Conservation (phyloP, 2,329 filamentous ascomycete genomes). For the Proliferodiscus dingleyae region DNA sequence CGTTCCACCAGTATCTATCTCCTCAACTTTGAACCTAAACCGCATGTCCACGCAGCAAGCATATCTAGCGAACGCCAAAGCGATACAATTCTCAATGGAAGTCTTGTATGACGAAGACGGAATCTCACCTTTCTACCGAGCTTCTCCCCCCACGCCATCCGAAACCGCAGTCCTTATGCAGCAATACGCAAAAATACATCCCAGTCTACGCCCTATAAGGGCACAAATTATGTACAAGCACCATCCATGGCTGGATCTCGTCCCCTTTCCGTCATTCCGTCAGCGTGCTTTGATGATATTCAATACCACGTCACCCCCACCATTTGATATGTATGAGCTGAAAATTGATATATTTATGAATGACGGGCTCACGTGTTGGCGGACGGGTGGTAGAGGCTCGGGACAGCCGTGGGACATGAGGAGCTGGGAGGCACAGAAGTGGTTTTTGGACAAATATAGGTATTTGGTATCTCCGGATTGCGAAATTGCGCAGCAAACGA, state of each 20-base stretch:
- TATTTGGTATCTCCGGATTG: slow-evolving; percentile 19
- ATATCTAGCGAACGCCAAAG: background rate
- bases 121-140: background rate
- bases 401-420: slow-evolving; percentile 34
- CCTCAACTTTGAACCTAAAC: background rate
- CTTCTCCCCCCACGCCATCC: too few relatives aligned
- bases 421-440: slow-evolving; percentile 23
- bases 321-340: slow-evolving; percentile 7
- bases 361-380: slow-evolving; percentile 19
- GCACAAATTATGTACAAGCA: slow-evolving; percentile 29
- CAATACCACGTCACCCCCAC: slow-evolving; percentile 1
- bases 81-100: background rate
- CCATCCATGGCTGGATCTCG: slow-evolving; percentile 35
- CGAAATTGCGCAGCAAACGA: slow-evolving; percentile 19
- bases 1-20: background rate
- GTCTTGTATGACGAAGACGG: background rate
- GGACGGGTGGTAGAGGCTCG: slow-evolving; percentile 12
- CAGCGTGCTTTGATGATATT: slow-evolving; percentile 11
- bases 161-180: background rate
- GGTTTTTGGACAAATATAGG: slow-evolving; percentile 32
- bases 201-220: slow-evolving; percentile 25
- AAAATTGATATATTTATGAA: slow-evolving; percentile 14
- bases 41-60: background rate
- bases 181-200: background rate
- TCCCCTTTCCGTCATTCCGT: slow-evolving; percentile 33